Base-by-base conservation (phyloP, 2,329 filamentous ascomycete species). In the Colletotrichum filicis region DNA sequence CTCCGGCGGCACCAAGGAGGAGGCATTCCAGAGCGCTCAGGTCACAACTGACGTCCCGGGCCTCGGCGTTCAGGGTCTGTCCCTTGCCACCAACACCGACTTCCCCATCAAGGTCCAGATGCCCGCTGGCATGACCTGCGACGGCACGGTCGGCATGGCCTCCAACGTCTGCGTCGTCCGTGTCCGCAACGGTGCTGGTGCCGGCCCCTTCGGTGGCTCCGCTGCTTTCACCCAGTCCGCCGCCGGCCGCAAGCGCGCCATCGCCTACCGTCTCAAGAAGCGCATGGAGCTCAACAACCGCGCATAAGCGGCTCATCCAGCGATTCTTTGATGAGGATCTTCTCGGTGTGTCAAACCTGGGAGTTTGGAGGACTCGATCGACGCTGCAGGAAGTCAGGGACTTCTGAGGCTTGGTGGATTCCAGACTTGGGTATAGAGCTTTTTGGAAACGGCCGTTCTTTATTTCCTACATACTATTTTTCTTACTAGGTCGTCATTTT, bases 91-190 rank as follows among this genome's bases (percentile, higher is more conserved):
- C 63, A 90, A 86, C 78, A 92, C 86, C 77, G 91, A 93, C 76
- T 93, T 92, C 84, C 88, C 89, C 62, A 82, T 93, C 77, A 88
- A 86, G 74, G 87, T 93, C 68, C 86, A 91, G 81, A 92, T 93
- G 89, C 91, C 92, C 26, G 74, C 79, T n/a, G 92, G 91, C 66
- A 93, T 92, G 90, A 92, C 89, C 32, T 93, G 92, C 82, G 85
- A 87, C 32, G 92, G 86, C 68, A 85, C 84, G 56, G 88, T 88
- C 8, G 91, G 86, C 65, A 90, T 89, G 30, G 91, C 87, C 16
- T 77, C 84, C 73, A 90, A 91, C 77, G 91, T 93, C 76, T 93
- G 92, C 83, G 82, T 93, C 71, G 90, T 91, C 37, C 88, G 91
- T 71, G 84, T 93, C 70, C 87, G 90, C 79, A 93, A 93, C 83